These are phyloP conservation scores for Lactifluus hygrophoroides DNA, from an alignment of 768 basidiomycete genomes.

Conservation along the genomic window DNA sequence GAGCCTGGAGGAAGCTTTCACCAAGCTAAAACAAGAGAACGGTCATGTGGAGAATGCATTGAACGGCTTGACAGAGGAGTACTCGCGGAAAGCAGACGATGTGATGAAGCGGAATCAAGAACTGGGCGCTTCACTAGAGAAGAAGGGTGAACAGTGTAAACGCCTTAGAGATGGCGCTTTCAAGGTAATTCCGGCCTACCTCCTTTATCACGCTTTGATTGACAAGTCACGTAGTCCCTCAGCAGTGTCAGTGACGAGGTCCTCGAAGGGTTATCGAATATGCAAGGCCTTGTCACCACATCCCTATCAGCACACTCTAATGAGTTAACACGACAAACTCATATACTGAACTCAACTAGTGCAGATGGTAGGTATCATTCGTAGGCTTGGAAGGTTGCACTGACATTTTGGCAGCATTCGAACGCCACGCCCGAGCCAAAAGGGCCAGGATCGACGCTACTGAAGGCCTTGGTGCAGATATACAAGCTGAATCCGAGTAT, in stretches of 20 bases:
- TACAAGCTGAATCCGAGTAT: conserved; percentile 44
- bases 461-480: conserved; percentile 37
- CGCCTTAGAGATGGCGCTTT: conserved; percentile 47
- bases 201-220: conserved; percentile 1
- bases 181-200: conserved; percentile 37
- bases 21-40: conserved; percentile 47
- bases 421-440: conserved; percentile 54
- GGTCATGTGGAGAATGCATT: conserved; percentile 44
- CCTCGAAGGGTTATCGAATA: conserved; percentile 34
- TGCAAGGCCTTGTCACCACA: conserved; percentile 37
- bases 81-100: conserved; percentile 37
- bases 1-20: conserved; percentile 51
- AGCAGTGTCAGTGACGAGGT: conserved; percentile 34
- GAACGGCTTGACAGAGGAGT: conserved; percentile 38
- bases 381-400: neutral
- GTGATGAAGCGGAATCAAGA: conserved; percentile 36
- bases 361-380: conserved; percentile 33
- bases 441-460: conserved; percentile 58
- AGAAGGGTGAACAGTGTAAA: conserved; percentile 42
- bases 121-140: conserved; percentile 35
- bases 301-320: conserved; percentile 44
- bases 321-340: conserved; percentile 42
- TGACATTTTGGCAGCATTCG: conserved; percentile 38
- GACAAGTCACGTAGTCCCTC: conserved; percentile 31
- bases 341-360: conserved; percentile 37